These are phyloP conservation scores for Eragrostis nindensis DNA, from an alignment of 176 grass and related monocot genomes.

Conservation along the genomic window DNA sequence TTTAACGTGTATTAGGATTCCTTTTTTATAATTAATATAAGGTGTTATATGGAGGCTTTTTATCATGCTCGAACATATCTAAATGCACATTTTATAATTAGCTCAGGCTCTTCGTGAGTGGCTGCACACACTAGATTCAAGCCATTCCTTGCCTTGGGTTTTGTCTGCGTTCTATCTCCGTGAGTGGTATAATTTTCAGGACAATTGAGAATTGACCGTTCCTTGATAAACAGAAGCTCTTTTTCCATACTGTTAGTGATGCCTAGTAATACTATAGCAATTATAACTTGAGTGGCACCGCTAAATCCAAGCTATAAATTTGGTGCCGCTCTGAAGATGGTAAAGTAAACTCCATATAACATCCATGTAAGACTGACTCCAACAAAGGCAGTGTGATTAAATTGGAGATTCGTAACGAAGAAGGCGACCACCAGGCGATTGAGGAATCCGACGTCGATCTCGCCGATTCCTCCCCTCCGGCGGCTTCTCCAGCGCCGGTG, in stretches of 20 bases:
- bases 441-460: too few species aligned
- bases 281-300: background rate
- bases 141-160: background rate
- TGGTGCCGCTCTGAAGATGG: background rate
- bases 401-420: too few species aligned
- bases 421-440: too few species aligned
- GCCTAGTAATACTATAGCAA: background rate
- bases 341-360: background rate
- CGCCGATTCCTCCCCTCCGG: too few species aligned
- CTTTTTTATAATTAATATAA: slow-evolving; percentile 10
- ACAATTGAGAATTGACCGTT: too few species aligned
- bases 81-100: background rate
- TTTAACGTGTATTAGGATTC: slow-evolving; percentile 5
- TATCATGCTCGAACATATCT: background rate
- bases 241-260: background rate
- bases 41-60: too few species aligned
- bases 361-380: background rate
- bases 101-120: background rate
- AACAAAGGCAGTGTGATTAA: too few species aligned
- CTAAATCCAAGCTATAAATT: background rate
- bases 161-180: background rate
- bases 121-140: background rate
- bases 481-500: too few species aligned
- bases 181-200: too few species aligned
- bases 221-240: too few species aligned